A percentile compares a stretch with the other conserved stretches of the same genome.
These are phyloP conservation scores for Backusella australiensis DNA, from an alignment of 192 early-diverging fungal genomes.

Conservation along the genomic window DNA sequence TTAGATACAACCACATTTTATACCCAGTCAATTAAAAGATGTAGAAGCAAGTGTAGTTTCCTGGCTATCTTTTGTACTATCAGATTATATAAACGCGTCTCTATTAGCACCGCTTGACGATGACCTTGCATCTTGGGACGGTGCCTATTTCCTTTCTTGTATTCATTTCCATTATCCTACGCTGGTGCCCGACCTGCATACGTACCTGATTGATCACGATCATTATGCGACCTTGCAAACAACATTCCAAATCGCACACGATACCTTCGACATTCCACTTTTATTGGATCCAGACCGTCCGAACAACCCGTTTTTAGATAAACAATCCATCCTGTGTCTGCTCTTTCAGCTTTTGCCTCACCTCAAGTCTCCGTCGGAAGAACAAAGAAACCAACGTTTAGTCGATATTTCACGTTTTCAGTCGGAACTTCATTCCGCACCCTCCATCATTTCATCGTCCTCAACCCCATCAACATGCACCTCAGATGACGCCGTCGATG, in stretches of 20 bases:
- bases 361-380: neutral
- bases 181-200: constrained; percentile 12
- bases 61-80: constrained; percentile 10
- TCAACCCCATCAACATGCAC: constrained; percentile 1
- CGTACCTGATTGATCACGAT: neutral
- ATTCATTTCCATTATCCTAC: constrained; percentile 22
- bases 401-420: constrained; percentile 9
- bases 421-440: neutral
- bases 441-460: neutral
- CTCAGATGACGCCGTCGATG: neutral
- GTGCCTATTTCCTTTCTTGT: constrained; percentile 5
- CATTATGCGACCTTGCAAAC: neutral
- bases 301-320: neutral
- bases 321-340: neutral
- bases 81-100: constrained; percentile 21
- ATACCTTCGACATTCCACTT: constrained; percentile 1
- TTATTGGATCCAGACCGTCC: constrained; percentile 6
- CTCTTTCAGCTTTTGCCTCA: constrained; percentile 8
- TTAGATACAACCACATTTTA: constrained; percentile 9
- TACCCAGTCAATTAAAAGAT: constrained; percentile 8
- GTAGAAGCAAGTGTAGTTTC: constrained; percentile 1
- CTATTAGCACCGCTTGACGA: neutral
- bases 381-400: neutral
- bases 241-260: constrained; percentile 8
- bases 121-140: neutral